Evolutionary conservation across 2,329 filamentous ascomycete species (phyloP).

Genomic region (Colletotrichum higginsianum): DNA sequence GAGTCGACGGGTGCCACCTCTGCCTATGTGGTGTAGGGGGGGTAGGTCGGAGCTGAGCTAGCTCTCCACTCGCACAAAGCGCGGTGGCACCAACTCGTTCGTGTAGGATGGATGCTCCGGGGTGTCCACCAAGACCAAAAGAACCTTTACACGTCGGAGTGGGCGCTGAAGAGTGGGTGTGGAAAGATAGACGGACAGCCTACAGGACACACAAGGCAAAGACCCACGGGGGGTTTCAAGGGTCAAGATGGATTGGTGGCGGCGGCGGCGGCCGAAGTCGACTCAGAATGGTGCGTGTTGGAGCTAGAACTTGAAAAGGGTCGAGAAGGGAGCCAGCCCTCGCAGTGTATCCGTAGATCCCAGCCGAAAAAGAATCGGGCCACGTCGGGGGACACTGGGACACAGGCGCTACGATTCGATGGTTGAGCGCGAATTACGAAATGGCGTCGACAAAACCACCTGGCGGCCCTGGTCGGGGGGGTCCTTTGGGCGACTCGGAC

Average conservation of each 20-base stretch:
- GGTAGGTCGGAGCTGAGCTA: slow-evolving; percentile 6
- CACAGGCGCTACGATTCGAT: background rate
- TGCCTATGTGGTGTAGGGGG: slow-evolving; percentile 7
- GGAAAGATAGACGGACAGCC: background rate
- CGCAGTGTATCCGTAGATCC: background rate
- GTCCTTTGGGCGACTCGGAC: slow-evolving; percentile 7
- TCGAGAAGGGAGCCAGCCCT: background rate
- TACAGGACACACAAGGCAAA: too few relatives aligned
- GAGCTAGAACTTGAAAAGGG: background rate
- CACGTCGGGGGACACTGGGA: background rate
- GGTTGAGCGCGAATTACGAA: slow-evolving; percentile 19
- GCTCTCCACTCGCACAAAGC: slow-evolving; percentile 15
- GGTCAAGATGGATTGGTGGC: slow-evolving; percentile 2
- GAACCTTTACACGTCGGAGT: slow-evolving; percentile 14
- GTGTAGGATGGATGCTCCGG: slow-evolving; percentile 11
- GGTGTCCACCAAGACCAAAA: slow-evolving; percentile 22
- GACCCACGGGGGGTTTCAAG: slow-evolving; percentile 20
- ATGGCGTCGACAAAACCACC: slow-evolving; percentile 2
- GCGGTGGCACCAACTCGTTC: slow-evolving; percentile 16
- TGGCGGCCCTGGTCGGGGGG: background rate
- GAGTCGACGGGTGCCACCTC: slow-evolving; percentile 16
- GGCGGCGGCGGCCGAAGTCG: slow-evolving; percentile 22
- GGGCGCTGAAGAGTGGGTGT: slow-evolving; percentile 7
- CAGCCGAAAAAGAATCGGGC: background rate
- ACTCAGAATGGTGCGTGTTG: slow-evolving; percentile 1